A percentile compares a stretch with the other conserved stretches of the same genome.
These are phyloP conservation scores for Pyrenula massariospora DNA, from an alignment of 495 filamentous ascomycete species.

Conservation along the genomic window DNA sequence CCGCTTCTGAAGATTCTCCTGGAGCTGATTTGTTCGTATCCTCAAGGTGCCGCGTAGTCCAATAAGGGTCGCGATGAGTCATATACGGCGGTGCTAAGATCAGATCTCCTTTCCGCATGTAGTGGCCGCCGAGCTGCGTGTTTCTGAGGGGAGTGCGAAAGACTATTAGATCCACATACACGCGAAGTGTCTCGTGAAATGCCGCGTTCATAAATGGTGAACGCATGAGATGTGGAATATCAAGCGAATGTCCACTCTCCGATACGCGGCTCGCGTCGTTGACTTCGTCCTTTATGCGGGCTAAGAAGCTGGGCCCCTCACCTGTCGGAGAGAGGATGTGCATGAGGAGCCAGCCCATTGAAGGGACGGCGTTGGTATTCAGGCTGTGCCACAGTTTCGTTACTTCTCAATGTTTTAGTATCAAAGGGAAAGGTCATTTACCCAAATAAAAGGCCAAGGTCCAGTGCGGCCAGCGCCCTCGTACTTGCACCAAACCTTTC, in stretches of 20 bases:
- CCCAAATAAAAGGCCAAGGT: neutral
- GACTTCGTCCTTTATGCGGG: neutral
- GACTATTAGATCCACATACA: constrained; percentile 9
- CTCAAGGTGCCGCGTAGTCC: neutral
- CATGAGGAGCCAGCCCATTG: neutral
- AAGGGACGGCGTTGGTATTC: neutral
- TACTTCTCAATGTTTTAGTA: no score
- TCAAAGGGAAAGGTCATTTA: no score
- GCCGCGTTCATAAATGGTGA: constrained; percentile 7
- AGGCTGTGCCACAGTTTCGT: no score
- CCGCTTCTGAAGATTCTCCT: neutral
- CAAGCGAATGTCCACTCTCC: neutral
- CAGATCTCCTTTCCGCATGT: no score
- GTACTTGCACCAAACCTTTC: neutral
- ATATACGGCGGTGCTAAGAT: no score
- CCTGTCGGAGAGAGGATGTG: neutral
- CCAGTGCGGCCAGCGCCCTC: neutral
- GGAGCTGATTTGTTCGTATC: neutral
- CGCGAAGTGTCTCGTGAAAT: constrained; percentile 11
- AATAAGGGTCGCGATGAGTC: no score
- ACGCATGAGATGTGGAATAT: constrained; percentile 2
- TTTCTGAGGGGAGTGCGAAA: constrained; percentile 1
- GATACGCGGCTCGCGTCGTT: neutral
- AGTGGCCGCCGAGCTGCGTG: no score
- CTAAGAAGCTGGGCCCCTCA: neutral